Conservation (phyloP, 2,329 filamentous ascomycete genomes). For the Exserohilum turcica region DNA sequence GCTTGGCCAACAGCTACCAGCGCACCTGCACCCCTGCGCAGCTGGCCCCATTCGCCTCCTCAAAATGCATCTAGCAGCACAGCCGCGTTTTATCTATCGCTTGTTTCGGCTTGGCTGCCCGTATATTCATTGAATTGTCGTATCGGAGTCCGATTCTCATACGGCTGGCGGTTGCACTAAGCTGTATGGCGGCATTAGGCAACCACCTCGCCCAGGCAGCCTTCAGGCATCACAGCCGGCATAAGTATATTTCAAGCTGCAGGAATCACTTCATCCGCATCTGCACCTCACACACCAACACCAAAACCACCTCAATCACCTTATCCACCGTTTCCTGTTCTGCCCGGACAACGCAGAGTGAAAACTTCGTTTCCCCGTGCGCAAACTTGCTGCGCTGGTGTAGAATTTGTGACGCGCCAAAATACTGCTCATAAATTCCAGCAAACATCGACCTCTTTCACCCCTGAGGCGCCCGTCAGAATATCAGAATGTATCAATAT, state of each 20-base stretch:
- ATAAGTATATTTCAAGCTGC: background rate
- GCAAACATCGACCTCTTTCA: background rate
- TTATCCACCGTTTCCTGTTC: background rate
- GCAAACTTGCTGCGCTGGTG: background rate
- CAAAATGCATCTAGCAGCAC: background rate
- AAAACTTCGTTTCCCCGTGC: background rate
- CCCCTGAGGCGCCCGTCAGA: background rate
- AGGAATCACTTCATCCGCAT: background rate
- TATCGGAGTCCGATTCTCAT: constrained; percentile 2
- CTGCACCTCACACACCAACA: background rate
- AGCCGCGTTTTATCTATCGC: background rate
- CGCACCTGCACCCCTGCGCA: background rate
- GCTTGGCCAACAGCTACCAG: background rate
- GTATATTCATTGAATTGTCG: constrained; percentile 10
- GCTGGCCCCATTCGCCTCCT: background rate
- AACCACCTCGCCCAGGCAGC: constrained; percentile 10
- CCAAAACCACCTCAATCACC: background rate
- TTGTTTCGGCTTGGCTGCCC: background rate
- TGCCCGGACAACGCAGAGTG: background rate
- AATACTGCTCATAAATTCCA: background rate
- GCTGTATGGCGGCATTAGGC: constrained; percentile 15
- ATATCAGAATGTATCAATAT: background rate
- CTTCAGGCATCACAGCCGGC: constrained; percentile 14
- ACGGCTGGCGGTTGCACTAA: constrained; percentile 10
- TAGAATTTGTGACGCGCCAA: constrained; percentile 3